phyloP scores from a whole-genome alignment of 192 early-diverging fungal genomes.

The Coemansia sp. region DNA sequence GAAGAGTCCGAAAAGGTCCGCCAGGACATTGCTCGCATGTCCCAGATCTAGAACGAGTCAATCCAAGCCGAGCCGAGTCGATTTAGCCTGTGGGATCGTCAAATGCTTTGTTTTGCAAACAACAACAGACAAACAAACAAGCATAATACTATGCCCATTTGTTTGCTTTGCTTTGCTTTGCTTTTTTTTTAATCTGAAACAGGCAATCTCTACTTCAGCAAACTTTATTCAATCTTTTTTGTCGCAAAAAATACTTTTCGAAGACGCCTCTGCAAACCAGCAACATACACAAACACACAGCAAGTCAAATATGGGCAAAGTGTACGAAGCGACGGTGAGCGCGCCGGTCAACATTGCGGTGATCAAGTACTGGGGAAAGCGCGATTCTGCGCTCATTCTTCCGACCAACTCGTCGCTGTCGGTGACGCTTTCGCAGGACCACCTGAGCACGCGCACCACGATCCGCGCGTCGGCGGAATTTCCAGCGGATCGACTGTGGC shows the following conservation, averaged over 20 bases:
- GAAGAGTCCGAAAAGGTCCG: constrained; percentile 32
- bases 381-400: constrained; percentile 83
- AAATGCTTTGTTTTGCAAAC: no score
- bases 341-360: constrained; percentile 99
- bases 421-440: constrained; percentile 93
- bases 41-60: constrained; percentile 28
- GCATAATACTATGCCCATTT: neutral
- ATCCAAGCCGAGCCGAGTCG: neutral
- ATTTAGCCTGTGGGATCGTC: no score
- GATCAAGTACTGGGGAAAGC: constrained; percentile 99
- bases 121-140: neutral
- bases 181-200: neutral
- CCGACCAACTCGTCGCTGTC: constrained; percentile 98
- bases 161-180: neutral
- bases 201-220: neutral
- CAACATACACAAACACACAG: neutral
- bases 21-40: constrained; percentile 35
- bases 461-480: constrained; percentile 69
- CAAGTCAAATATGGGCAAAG: constrained; percentile 14
- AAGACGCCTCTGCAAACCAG: neutral
- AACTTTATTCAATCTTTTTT: no score
- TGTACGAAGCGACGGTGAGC: constrained; percentile 75
- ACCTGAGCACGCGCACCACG: constrained; percentile 93
- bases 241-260: no score
- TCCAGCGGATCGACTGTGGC: constrained; percentile 81